Percentiles rank a stretch among this genome's conserved stretches.
Conservation (phyloP, 2,329 filamentous ascomycete species). For the Dothideomycetes sp. region DNA sequence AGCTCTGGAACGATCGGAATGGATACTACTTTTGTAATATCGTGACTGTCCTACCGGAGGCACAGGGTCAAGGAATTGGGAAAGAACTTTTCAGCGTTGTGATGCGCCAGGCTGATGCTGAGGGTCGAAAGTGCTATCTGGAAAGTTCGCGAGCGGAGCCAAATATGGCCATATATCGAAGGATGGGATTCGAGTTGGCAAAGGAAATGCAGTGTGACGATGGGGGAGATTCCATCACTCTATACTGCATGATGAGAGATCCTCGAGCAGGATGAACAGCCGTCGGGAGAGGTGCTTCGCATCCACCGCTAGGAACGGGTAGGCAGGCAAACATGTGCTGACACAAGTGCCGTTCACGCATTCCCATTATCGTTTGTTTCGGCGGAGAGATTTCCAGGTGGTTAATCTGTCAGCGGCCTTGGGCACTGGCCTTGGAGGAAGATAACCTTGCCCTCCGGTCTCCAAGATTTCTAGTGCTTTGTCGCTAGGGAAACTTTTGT, state of each 20-base stretch:
- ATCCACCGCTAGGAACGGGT: too few relatives aligned
- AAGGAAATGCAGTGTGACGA: slow-evolving; percentile 61
- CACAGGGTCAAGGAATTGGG: slow-evolving; percentile 59
- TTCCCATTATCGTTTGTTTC: too few relatives aligned
- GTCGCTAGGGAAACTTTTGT: too few relatives aligned
- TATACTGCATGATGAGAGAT: slow-evolving; percentile 39
- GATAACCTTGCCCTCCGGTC: slow-evolving; percentile 4
- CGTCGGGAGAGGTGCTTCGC: not conserved
- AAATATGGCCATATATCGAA: slow-evolving; percentile 62
- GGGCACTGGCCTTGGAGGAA: slow-evolving; percentile 3
- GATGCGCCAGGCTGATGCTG: slow-evolving; percentile 52
- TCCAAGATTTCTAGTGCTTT: slow-evolving; percentile 8
- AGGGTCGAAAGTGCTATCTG: slow-evolving; percentile 58
- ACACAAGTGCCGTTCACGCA: too few relatives aligned
- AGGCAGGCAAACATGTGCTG: too few relatives aligned
- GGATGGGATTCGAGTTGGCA: slow-evolving; percentile 56
- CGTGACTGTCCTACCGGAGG: slow-evolving; percentile 56
- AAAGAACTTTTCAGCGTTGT: slow-evolving; percentile 55
- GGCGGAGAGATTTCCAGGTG: slow-evolving; percentile 4
- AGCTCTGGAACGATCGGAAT: slow-evolving; percentile 54
- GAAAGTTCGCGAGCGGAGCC: slow-evolving; percentile 60
- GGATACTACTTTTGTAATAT: slow-evolving; percentile 74
- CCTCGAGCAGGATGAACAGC: slow-evolving; percentile 18
- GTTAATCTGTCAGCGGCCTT: slow-evolving; percentile 2
- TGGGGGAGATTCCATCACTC: slow-evolving; percentile 41